Evolutionary conservation across 1,284 basidiomycete genomes (phyloP).

Genomic region (Vanrija sp.): DNA sequence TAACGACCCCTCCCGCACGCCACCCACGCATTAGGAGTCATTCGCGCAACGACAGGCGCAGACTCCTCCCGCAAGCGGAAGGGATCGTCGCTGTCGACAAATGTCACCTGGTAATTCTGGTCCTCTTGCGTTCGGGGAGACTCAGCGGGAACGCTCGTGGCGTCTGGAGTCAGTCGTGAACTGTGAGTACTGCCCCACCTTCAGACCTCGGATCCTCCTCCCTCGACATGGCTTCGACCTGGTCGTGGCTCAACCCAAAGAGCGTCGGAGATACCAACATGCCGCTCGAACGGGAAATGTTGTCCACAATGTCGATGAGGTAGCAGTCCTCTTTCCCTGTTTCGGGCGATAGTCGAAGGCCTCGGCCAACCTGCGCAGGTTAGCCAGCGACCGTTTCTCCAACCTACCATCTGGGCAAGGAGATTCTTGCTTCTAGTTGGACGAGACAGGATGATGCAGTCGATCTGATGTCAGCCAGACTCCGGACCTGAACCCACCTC

Average conservation of each 20-base stretch:
- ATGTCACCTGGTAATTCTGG: conserved; percentile 58
- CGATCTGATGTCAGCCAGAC: conserved; percentile 55
- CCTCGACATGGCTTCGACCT: conserved; percentile 49
- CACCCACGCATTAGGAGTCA: conserved; percentile 55
- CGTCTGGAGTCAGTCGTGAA: no score
- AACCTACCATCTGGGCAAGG: conserved; percentile 82
- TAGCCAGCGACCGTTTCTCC: neutral
- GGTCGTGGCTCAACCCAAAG: conserved; percentile 76
- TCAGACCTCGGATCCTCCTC: neutral
- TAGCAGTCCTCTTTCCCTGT: conserved; percentile 82
- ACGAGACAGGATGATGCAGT: conserved; percentile 80
- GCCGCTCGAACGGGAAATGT: conserved; percentile 62
- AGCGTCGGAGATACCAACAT: conserved; percentile 77
- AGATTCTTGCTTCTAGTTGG: conserved; percentile 85
- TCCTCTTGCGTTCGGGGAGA: neutral
- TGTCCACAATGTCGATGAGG: conserved; percentile 89
- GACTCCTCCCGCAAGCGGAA: conserved; percentile 50
- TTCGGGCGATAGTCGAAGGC: conserved; percentile 75
- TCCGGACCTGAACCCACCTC: conserved; percentile 49
- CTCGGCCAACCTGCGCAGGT: conserved; percentile 72
- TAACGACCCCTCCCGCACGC: conserved; percentile 70
- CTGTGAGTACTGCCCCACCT: no score
- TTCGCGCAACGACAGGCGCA: conserved; percentile 53
- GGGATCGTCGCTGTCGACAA: conserved; percentile 75
- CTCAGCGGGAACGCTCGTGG: no score